A percentile compares a stretch with the other conserved stretches of the same genome.
Conservation (phyloP, 2,329 filamentous ascomycete genomes). For the Hypoxylon sp. region DNA sequence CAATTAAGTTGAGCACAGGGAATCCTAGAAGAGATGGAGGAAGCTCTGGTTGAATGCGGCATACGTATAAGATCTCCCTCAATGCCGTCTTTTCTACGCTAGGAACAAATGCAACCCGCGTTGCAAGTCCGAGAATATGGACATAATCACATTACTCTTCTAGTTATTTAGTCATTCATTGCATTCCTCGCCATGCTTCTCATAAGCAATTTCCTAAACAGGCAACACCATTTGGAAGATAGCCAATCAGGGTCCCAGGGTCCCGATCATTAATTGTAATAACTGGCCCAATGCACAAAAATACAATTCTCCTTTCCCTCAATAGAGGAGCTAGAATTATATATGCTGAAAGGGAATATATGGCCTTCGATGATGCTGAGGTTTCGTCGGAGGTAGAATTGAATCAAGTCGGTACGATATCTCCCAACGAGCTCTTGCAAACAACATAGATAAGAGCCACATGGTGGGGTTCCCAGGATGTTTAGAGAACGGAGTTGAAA, state of each 20-base stretch:
- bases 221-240: constrained; percentile 16
- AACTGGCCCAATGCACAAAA: background rate
- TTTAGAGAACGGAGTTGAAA: background rate
- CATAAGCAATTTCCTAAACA: constrained; percentile 29
- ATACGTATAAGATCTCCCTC: background rate
- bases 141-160: background rate
- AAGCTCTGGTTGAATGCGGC: too few relatives aligned
- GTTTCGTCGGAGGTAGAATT: too few relatives aligned
- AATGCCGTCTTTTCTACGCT: background rate
- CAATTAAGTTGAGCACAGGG: background rate
- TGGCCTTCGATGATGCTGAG: too few relatives aligned
- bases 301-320: background rate
- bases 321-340: too few relatives aligned
- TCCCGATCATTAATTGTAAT: background rate
- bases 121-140: background rate
- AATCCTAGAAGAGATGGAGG: background rate
- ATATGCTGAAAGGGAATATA: background rate
- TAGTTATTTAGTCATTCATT: too few relatives aligned
- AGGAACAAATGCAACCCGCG: background rate
- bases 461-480: too few relatives aligned
- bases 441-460: too few relatives aligned
- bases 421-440: too few relatives aligned
- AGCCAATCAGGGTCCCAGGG: constrained; percentile 28
- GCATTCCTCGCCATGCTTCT: background rate
- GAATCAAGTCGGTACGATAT: too few relatives aligned